A percentile compares a stretch with the other conserved stretches of the same genome.
These are phyloP conservation scores for Kodamaea sp. DNA, from an alignment of 1,139 yeast genomes.

Conservation along the genomic window DNA sequence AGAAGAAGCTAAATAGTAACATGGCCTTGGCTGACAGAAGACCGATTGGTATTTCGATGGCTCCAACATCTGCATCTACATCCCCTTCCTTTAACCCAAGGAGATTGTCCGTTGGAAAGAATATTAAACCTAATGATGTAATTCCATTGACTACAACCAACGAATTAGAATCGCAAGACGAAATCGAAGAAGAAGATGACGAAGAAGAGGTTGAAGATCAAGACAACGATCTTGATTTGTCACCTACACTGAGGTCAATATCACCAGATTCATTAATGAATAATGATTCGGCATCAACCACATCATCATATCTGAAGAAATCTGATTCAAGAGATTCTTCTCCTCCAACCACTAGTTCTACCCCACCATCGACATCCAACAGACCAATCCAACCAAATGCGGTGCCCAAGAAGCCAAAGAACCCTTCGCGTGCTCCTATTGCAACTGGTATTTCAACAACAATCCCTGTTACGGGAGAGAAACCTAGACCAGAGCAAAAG, in stretches of 20 bases:
- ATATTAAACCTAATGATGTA: neutral
- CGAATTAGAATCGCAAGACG: conserved; percentile 7
- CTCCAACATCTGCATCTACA: conserved; percentile 39
- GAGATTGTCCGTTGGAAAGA: conserved; percentile 23
- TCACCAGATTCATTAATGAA: conserved; percentile 45
- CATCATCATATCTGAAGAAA: conserved; percentile 15
- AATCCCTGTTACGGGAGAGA: conserved; percentile 77
- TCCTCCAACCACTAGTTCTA: conserved; percentile 17
- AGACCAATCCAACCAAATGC: conserved; percentile 9
- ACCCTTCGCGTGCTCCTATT: conserved; percentile 42
- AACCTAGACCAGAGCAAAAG: conserved; percentile 66
- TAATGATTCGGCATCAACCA: conserved; percentile 14
- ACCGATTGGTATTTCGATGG: conserved; percentile 46
- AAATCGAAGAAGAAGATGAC: conserved; percentile 10
- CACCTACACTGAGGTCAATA: conserved; percentile 42
- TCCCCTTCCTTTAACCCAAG: conserved; percentile 48
- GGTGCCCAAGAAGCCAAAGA: conserved; percentile 33
- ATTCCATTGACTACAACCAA: conserved; percentile 12
- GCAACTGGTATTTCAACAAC: conserved; percentile 75
- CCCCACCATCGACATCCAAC: conserved; percentile 12
- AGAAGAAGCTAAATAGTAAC: neutral
- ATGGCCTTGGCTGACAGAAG: conserved; percentile 61
- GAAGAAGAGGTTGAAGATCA: conserved; percentile 8
- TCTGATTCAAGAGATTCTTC: conserved; percentile 32
- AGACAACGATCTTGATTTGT: conserved; percentile 18